phyloP scores from a whole-genome alignment of 306 rosid genomes.

The Carpinus viminea region DNA sequence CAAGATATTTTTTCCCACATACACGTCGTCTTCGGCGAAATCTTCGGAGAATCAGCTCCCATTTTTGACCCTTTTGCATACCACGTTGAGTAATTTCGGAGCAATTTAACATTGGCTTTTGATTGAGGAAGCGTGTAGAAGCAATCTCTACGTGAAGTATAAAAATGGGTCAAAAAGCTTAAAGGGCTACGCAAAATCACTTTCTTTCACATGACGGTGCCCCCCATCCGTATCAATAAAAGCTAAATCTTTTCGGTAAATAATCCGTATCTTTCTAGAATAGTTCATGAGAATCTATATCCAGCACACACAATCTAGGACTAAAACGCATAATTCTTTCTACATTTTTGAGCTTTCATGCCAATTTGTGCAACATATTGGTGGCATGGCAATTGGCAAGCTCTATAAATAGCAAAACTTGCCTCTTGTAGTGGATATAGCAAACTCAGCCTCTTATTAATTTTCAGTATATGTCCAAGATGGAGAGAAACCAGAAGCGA shows the following conservation, averaged over 20 bases:
- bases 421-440: not conserved
- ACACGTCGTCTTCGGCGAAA: not conserved
- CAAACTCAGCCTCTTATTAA: not conserved
- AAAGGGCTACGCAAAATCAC: not conserved
- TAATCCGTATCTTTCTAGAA: constrained; percentile 7
- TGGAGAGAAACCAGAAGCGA: constrained; percentile 28
- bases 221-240: not conserved
- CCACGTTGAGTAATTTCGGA: not conserved
- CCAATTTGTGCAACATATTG: not conserved
- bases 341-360: not conserved
- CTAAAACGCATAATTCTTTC: not conserved
- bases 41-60: not conserved
- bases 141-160: too few relatives aligned
- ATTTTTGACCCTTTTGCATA: not conserved
- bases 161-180: not conserved
- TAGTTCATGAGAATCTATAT: not conserved
- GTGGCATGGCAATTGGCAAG: not conserved
- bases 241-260: not conserved
- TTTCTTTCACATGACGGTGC: not conserved
- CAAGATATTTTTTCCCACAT: too few relatives aligned
- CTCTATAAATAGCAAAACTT: not conserved
- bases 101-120: not conserved
- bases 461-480: not conserved
- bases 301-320: not conserved
- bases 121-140: not conserved